Evolutionary conservation across 2,329 filamentous ascomycete genomes (phyloP), one percentile per base, ranked within the genome.

Genomic region (Arachnomyces sp.): DNA sequence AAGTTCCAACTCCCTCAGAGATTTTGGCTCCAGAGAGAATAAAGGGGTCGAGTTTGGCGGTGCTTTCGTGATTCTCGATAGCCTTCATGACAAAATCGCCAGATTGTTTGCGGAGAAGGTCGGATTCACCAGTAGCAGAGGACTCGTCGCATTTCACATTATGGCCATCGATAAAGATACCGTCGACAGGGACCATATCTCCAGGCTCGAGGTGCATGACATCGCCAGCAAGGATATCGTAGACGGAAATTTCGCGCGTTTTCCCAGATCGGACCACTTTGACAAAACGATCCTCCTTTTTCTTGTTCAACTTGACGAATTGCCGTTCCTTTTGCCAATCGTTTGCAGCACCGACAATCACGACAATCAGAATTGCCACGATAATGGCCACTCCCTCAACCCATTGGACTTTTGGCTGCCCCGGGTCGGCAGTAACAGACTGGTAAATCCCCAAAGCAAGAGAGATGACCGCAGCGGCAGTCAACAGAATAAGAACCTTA

Each of bases 301-400:
- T 85, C 58, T 78, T 78, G 61, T 88, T 88, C 44, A 89, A 66
- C 58, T 85, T 86, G 30, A 84, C 81, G 52, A 89, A 89, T 53
- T 86, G 82, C 34, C 81, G 74, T 57, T 88, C 84, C 60, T 88
- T 88, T 53, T 89, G 84, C 73, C 79, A 89, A 55, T 89, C 84
- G 49, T 87, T 89, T 28, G 80, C 66, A n/a, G 84, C 83, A 45
- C 82, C 84, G 14, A 86, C 84, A 14, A 82, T 60, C 3, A 88
- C 81, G 34, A 89, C 84, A 47, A 89, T 80, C 12, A 81, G 57
- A 44, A 89, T 85, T 37, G 84, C 84, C 15, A 82, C 74, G 32
- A 87, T 79, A 47, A 89, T 87, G 6, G 84, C 84, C 8, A 88
- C 79, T 47, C 84, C 84, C 60, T 90, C 84, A 4, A 88, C 81